A percentile compares a stretch with the other conserved stretches of the same genome.
Evolutionary conservation across 768 basidiomycete species (phyloP).

Genomic region (Lactarius quietus): DNA sequence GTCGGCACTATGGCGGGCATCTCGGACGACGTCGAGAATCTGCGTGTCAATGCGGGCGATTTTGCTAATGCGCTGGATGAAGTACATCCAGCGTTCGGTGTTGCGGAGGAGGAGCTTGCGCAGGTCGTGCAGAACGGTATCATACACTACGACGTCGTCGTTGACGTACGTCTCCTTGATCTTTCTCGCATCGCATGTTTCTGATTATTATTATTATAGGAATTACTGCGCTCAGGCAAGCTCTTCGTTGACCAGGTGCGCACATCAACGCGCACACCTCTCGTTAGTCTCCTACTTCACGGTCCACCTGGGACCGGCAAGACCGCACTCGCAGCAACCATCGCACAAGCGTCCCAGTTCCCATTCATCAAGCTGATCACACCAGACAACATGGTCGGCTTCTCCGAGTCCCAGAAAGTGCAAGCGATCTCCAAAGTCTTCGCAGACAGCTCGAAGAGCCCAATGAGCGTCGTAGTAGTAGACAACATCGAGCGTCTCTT

Average conservation of each 20-base stretch:
- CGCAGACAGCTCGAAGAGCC: constrained; percentile 95
- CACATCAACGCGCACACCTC: constrained; percentile 82
- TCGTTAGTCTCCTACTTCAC: constrained; percentile 86
- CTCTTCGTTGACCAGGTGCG: constrained; percentile 94
- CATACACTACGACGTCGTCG: constrained; percentile 70
- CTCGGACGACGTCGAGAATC: constrained; percentile 90
- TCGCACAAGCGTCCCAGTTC: constrained; percentile 89
- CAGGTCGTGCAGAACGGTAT: constrained; percentile 96
- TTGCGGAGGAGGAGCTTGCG: constrained; percentile 92
- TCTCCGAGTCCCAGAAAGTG: constrained; percentile 89
- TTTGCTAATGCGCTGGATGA: constrained; percentile 91
- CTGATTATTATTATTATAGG: constrained; percentile 42
- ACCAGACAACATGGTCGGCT: constrained; percentile 96
- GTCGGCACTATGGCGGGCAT: constrained; percentile 97
- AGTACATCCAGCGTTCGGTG: constrained; percentile 95
- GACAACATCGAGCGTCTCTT: constrained; percentile 92
- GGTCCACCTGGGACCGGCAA: constrained; percentile 92
- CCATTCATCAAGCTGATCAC: constrained; percentile 98
- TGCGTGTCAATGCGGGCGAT: constrained; percentile 82
- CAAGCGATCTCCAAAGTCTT: constrained; percentile 89
- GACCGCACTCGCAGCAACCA: constrained; percentile 90
- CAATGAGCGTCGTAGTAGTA: constrained; percentile 91
- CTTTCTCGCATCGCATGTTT: background rate
- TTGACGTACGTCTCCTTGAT: constrained; percentile 62
- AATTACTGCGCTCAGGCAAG: constrained; percentile 79